Base-by-base conservation (phyloP, 2,329 filamentous ascomycete species). In the Fusarium sp. region DNA sequence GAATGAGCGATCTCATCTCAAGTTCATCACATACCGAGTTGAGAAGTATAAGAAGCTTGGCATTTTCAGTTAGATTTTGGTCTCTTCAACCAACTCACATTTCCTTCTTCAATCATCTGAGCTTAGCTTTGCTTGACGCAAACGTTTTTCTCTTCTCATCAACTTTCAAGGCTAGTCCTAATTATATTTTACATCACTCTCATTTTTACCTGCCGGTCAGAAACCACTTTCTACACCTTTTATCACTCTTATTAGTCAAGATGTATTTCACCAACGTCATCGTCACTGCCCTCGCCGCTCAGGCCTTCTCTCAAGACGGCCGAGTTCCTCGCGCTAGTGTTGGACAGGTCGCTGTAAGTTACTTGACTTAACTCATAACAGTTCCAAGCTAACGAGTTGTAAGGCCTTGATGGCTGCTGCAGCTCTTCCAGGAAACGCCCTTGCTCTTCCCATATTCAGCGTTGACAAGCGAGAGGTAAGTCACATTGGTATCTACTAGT, bases 191-290 rank as follows among this genome's bases (percentile, higher is more conserved):
- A 67, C 23, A 42, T n/a, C 37, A 35, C 57, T 38, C 26, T 41
- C 26, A 32, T 60, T 67, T 23, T 30, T 27, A 49, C 44, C 64
- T 67, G 64, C 63, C 44, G 48, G 63, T 32, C 64, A 67, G 55
- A 67, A 27, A 30, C 4, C 17, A 62, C 57, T 37, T 23, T 11
- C 37, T 20, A 35, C 17, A 12, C 20, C 20, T 37, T 14, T 32
- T 14, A 23, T 27, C 20, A 26, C 20, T 15, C n/a, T 14, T 15
- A 13, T 17, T 42, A 7, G 4, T 30, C 55, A 70, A 44, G 1
- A 70, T 70, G 67, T 66, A 70, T 42, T 62, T 70, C 41, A 57
- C 67, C 60, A 70, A 70, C 54, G 35, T 67, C 14, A 26, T 70
- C 13, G 42, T 70, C 32, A 32, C 50, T 15, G 44, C 55, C 12